Conservation (phyloP, 2,329 filamentous ascomycete species). For the Neoarthrinium moseri region DNA sequence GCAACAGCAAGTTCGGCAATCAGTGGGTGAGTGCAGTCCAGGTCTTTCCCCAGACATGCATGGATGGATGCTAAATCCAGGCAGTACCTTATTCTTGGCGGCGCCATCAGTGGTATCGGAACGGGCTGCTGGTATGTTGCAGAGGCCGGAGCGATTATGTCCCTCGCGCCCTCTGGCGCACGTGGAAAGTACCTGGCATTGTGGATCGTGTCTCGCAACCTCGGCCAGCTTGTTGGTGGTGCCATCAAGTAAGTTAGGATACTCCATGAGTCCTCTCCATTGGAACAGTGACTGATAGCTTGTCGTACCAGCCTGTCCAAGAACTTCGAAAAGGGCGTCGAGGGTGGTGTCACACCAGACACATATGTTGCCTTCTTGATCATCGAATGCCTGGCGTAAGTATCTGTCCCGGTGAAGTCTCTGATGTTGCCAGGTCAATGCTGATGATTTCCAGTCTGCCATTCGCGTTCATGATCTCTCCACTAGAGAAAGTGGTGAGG, state of each 20-base stretch:
- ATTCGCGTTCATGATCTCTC: conserved; percentile 43
- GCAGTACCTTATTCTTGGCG: background rate
- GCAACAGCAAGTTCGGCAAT: conserved; percentile 46
- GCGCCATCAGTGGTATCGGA: conserved; percentile 26
- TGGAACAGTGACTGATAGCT: background rate
- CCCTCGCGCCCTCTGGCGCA: conserved; percentile 41
- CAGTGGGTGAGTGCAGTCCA: conserved; percentile 47
- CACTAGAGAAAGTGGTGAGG: conserved; percentile 42
- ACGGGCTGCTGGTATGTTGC: conserved; percentile 49
- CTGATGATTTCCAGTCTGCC: conserved; percentile 28
- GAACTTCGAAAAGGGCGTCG: conserved; percentile 32
- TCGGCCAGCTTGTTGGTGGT: conserved; percentile 45
- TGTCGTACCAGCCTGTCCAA: conserved; percentile 30
- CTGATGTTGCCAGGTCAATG: background rate
- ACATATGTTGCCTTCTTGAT: conserved; percentile 47
- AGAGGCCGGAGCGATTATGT: conserved; percentile 47
- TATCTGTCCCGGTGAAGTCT: background rate
- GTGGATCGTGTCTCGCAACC: conserved; percentile 46
- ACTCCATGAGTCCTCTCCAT: too few species aligned
- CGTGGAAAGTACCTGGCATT: conserved; percentile 46
- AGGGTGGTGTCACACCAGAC: conserved; percentile 39
- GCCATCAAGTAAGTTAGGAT: conserved; percentile 40
- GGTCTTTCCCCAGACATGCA: too few species aligned
- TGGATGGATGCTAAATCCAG: conserved; percentile 7
- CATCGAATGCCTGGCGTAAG: conserved; percentile 42